Percentiles rank a stretch among this genome's conserved stretches.
phyloP scores from a whole-genome alignment of 2,329 filamentous ascomycete genomes.

The Beauveria caledonica region DNA sequence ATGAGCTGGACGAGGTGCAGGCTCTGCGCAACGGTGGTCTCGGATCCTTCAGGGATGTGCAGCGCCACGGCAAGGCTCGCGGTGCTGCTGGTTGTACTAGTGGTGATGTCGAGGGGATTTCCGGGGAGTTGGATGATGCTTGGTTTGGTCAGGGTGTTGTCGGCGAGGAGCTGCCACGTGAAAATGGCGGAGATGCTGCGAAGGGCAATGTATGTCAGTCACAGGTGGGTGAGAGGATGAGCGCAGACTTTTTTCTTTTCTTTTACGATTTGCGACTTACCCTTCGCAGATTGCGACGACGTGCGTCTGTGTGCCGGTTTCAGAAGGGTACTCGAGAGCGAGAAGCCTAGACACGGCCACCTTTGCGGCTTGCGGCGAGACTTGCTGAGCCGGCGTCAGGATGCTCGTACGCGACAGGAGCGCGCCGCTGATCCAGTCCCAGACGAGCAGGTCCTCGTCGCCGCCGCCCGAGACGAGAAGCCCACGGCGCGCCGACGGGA shows the following conservation, averaged over 20 bases:
- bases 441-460: constrained; percentile 68
- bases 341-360: constrained; percentile 40
- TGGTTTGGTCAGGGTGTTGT: constrained; percentile 41
- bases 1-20: constrained; percentile 24
- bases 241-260: too few relatives aligned
- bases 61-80: constrained; percentile 32
- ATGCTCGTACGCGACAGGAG: constrained; percentile 49
- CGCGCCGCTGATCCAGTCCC: constrained; percentile 63
- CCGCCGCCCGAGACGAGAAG: constrained; percentile 79
- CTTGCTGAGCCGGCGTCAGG: constrained; percentile 31
- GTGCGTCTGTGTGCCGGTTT: constrained; percentile 21
- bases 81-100: constrained; percentile 18
- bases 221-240: not conserved
- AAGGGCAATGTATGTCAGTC: not conserved
- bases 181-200: constrained; percentile 54
- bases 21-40: constrained; percentile 17
- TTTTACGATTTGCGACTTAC: constrained; percentile 24
- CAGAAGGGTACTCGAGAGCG: constrained; percentile 25
- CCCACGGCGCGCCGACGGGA: constrained; percentile 48
- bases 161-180: constrained; percentile 44
- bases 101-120: constrained; percentile 52
- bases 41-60: constrained; percentile 25
- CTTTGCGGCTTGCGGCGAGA: constrained; percentile 29
- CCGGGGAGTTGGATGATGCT: constrained; percentile 47
- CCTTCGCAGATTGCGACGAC: constrained; percentile 36